phyloP scores from a whole-genome alignment of 228 moss, liverwort and hornwort species.

The Sphagnum fallax region DNA sequence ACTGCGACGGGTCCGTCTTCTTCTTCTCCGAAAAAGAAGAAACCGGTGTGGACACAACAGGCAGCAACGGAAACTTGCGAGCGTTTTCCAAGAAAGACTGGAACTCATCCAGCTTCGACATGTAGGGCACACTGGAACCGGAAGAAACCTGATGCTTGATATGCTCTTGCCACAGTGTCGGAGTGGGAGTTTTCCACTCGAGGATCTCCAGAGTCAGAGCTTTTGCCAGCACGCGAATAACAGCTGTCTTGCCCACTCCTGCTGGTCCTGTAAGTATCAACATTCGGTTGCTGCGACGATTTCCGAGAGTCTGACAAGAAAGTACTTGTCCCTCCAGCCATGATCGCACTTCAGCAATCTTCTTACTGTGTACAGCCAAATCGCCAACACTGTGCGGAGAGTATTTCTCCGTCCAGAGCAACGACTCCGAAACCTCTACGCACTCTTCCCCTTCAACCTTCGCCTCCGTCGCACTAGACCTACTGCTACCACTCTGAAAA shows the following conservation, averaged over 20 bases:
- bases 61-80: constrained; percentile 61
- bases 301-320: constrained; percentile 8
- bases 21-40: constrained; percentile 8
- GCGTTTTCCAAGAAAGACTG: constrained; percentile 67
- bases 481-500: not conserved
- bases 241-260: constrained; percentile 90
- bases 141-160: constrained; percentile 53
- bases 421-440: not conserved
- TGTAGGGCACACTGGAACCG: constrained; percentile 45
- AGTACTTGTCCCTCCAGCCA: constrained; percentile 68
- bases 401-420: constrained; percentile 82
- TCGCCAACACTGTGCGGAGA: constrained; percentile 43
- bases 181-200: constrained; percentile 89
- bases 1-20: constrained; percentile 1
- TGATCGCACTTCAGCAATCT: constrained; percentile 74
- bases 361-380: constrained; percentile 68
- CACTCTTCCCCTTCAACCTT: not conserved
- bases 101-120: constrained; percentile 94
- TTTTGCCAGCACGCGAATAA: constrained; percentile 44
- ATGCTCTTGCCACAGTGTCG: constrained; percentile 87
- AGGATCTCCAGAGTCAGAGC: constrained; percentile 42
- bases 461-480: not conserved
- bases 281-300: constrained; percentile 31
- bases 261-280: constrained; percentile 79
- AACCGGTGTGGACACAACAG: constrained; percentile 11